Conservation (phyloP, 2,329 filamentous ascomycete species). For the Phyllosticta citrichinensis region DNA sequence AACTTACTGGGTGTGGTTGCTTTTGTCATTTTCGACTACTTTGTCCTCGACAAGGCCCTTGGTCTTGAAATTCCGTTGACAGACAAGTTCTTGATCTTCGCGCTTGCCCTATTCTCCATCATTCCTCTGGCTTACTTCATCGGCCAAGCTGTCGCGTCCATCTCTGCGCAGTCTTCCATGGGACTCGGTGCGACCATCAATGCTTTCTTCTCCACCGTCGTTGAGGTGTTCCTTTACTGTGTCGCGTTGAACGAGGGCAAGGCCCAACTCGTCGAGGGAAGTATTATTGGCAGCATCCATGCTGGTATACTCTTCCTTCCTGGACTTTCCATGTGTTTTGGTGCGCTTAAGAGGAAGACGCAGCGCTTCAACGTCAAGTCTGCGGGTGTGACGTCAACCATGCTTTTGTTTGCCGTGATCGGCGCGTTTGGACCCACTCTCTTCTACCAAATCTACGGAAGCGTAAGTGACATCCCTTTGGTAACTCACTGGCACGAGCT, state of each 20-base stretch:
- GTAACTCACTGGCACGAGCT: constrained; percentile 20
- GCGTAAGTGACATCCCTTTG: constrained; percentile 40
- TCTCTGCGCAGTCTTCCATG: constrained; percentile 98
- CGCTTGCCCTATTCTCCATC: constrained; percentile 75
- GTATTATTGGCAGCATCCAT: constrained; percentile 95
- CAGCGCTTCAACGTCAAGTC: constrained; percentile 96
- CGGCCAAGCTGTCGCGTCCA: constrained; percentile 93
- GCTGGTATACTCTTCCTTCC: constrained; percentile 91
- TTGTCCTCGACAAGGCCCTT: constrained; percentile 60
- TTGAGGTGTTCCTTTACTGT: constrained; percentile 96
- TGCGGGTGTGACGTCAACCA: constrained; percentile 92
- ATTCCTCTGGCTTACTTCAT: constrained; percentile 98
- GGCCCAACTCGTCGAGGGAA: constrained; percentile 84
- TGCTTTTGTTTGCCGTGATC: constrained; percentile 93
- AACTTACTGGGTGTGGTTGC: constrained; percentile 90
- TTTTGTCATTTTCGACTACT: constrained; percentile 91
- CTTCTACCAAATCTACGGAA: constrained; percentile 98
- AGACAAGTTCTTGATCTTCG: constrained; percentile 76
- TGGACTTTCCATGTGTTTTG: constrained; percentile 96
- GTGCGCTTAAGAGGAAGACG: constrained; percentile 93
- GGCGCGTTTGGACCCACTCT: constrained; percentile 90
- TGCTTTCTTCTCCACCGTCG: constrained; percentile 93
- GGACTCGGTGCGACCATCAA: constrained; percentile 94
- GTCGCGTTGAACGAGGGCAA: constrained; percentile 89
- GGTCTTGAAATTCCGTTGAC: constrained; percentile 65